A percentile compares a stretch with the other conserved stretches of the same genome.
Evolutionary conservation across 805 yeast genomes (phyloP).

Genomic region (Wickerhamiella kurtzmanii): DNA sequence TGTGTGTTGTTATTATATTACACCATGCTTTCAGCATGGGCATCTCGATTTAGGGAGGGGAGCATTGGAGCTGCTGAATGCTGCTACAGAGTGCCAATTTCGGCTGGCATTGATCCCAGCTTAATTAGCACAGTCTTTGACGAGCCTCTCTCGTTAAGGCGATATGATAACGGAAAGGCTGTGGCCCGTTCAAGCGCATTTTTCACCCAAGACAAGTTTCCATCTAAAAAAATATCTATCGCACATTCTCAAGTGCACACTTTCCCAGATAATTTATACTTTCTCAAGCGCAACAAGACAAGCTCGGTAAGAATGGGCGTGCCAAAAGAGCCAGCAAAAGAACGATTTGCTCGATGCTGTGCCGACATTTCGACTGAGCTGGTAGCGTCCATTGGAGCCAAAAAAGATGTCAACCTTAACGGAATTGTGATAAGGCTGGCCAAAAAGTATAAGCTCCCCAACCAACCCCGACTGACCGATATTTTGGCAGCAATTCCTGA

Average conservation of each 20-base stretch:
- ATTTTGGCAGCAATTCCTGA: slow-evolving; percentile 92
- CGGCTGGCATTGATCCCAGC: no score
- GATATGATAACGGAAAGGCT: no score
- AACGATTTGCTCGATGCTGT: slow-evolving; percentile 82
- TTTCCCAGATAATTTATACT: not conserved
- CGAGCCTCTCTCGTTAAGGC: no score
- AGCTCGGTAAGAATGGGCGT: slow-evolving; percentile 26
- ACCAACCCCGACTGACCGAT: slow-evolving; percentile 90
- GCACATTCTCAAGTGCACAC: not conserved
- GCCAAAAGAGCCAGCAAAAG: slow-evolving; percentile 79
- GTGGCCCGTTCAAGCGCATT: not conserved
- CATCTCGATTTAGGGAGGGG: not conserved
- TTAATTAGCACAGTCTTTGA: no score
- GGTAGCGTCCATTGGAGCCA: slow-evolving; percentile 56
- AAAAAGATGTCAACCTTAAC: slow-evolving; percentile 70
- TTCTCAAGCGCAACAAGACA: not conserved
- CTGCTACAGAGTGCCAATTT: no score
- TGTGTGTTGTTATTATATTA: not conserved
- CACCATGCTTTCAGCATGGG: not conserved
- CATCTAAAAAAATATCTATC: not conserved
- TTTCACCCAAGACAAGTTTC: not conserved
- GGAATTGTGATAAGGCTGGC: slow-evolving; percentile 77
- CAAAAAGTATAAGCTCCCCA: slow-evolving; percentile 78
- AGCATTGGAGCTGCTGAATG: no score
- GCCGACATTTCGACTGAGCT: slow-evolving; percentile 81